Conservation (phyloP, 139 green algal genomes). For the Chlamydomonas incerta region DNA sequence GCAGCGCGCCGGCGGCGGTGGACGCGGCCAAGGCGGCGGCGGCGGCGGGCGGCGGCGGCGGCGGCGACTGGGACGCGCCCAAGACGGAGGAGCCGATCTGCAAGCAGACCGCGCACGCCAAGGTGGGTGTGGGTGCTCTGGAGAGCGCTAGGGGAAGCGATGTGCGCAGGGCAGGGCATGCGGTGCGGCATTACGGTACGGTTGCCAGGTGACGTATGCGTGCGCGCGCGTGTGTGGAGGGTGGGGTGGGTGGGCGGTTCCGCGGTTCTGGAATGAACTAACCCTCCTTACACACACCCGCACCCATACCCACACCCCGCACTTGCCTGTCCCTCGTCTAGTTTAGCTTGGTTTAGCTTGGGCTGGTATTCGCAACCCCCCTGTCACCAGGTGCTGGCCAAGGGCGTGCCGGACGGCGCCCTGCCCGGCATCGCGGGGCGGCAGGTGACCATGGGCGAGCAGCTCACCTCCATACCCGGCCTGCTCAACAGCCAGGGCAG, state of each 20-base stretch:
- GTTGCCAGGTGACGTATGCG: no score
- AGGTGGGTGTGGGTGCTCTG: constrained; percentile 49
- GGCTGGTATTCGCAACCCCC: no score
- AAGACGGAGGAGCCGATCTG: constrained; percentile 46
- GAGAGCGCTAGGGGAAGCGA: not conserved
- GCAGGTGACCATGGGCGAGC: constrained; percentile 63
- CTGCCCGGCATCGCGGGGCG: constrained; percentile 59
- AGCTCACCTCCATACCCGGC: constrained; percentile 63
- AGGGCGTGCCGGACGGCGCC: constrained; percentile 66
- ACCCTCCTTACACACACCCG: no score
- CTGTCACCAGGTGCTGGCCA: constrained; percentile 56
- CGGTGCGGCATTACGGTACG: no score
- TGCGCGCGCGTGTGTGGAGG: no score
- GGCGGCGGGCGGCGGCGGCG: not conserved
- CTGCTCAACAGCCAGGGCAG: constrained; percentile 71
- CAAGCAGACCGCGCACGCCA: constrained; percentile 67
- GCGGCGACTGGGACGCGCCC: constrained; percentile 51
- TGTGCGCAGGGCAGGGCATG: not conserved
- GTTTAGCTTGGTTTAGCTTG: no score
- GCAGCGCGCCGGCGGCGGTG: constrained; percentile 42
- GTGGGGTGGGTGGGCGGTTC: no score
- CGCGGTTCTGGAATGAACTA: no score
- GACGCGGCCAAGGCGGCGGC: constrained; percentile 35
- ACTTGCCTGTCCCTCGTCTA: no score
- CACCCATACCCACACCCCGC: no score